phyloP scores from a whole-genome alignment of 371 early-diverging fungal species.

The Mortierella sp. region DNA sequence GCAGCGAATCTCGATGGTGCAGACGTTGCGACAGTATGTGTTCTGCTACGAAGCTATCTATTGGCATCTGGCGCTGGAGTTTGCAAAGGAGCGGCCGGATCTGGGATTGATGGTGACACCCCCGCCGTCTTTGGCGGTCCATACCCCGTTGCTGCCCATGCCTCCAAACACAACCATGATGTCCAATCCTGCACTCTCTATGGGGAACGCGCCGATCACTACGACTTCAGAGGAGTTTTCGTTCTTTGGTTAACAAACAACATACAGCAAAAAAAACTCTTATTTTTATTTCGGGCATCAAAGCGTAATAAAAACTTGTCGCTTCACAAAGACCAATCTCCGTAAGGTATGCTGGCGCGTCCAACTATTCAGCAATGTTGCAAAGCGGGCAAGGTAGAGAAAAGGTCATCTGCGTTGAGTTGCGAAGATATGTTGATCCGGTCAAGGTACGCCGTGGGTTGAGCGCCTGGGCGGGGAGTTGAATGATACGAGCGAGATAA shows the following conservation, averaged over 20 bases:
- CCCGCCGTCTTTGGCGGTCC: slow-evolving; percentile 36
- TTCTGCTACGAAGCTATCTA: slow-evolving; percentile 92
- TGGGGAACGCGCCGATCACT: slow-evolving; percentile 38
- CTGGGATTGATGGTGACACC: slow-evolving; percentile 35
- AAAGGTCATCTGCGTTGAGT: no score
- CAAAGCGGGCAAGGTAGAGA: no score
- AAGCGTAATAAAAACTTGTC: background rate
- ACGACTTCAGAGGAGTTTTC: slow-evolving; percentile 44
- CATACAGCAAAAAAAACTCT: background rate
- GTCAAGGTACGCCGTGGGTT: no score
- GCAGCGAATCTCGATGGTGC: slow-evolving; percentile 89
- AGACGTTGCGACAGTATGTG: slow-evolving; percentile 88
- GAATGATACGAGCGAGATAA: no score
- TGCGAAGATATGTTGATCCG: no score
- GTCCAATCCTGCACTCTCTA: slow-evolving; percentile 30
- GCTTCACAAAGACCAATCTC: background rate
- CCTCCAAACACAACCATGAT: slow-evolving; percentile 17
- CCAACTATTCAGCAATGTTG: no score
- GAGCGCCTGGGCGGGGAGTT: no score
- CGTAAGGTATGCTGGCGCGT: no score
- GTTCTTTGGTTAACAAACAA: slow-evolving; percentile 32
- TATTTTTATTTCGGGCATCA: background rate
- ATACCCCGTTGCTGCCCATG: slow-evolving; percentile 38
- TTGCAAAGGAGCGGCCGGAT: slow-evolving; percentile 30
- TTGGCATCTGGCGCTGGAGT: slow-evolving; percentile 62